A percentile compares a stretch with the other conserved stretches of the same genome.
phyloP scores from a whole-genome alignment of 164 flowering plant species.

The Buxus sempervirens region DNA sequence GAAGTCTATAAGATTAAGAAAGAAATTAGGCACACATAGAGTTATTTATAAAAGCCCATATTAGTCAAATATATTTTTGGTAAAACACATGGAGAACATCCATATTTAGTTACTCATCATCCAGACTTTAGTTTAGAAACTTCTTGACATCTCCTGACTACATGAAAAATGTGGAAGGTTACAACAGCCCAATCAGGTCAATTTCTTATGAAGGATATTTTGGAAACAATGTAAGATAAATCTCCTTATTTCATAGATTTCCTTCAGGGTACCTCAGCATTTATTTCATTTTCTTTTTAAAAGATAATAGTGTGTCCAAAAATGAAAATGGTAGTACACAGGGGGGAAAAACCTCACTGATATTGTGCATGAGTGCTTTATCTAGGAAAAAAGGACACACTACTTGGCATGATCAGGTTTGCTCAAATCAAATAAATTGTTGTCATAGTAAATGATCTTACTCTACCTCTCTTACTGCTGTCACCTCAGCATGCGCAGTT shows the following conservation, averaged over 20 bases:
- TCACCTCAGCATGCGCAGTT: conserved; percentile 97
- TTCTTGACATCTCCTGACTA: neutral
- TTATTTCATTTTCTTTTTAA: neutral
- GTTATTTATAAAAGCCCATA: too few relatives aligned
- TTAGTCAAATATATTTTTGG: too few relatives aligned
- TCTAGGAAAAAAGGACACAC: neutral
- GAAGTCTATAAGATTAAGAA: too few relatives aligned
- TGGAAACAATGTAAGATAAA: neutral
- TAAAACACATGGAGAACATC: too few relatives aligned
- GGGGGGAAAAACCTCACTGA: too few relatives aligned
- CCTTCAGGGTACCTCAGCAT: neutral
- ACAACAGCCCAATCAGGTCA: neutral
- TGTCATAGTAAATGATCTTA: neutral
- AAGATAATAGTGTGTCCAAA: too few relatives aligned
- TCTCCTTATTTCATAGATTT: neutral
- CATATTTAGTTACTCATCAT: too few relatives aligned
- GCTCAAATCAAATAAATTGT: neutral
- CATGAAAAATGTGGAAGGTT: neutral
- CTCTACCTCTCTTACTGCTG: conserved; percentile 89
- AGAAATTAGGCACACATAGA: too few relatives aligned
- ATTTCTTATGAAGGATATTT: neutral
- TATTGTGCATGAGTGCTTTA: neutral
- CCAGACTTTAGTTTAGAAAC: too few relatives aligned
- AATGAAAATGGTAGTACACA: too few relatives aligned
- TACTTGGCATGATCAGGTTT: neutral